Base-by-base conservation (phyloP, 352 stramenopile genomes). In the Phytophthora fragariae region DNA sequence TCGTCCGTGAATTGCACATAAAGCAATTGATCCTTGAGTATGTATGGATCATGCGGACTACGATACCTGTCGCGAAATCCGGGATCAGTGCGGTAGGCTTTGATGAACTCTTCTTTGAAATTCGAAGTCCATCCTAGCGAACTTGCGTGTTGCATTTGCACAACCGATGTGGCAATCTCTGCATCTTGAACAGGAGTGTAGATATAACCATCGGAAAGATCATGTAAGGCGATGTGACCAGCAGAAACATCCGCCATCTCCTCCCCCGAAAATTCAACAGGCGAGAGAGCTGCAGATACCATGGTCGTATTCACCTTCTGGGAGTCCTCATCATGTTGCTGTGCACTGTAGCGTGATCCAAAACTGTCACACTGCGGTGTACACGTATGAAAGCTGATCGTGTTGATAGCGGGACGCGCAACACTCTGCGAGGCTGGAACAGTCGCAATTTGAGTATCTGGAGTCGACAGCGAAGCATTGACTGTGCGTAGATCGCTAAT, bases 81-180 rank as follows among this genome's bases (percentile, higher is more conserved):
- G 24, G 31, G 54, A 27, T 49, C 54, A 12, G 31, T 11, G 54
- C 33, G 31, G 50, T 50, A 57, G 17, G 21, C 47, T 41, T 66
- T 66, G 31, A 54, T 46, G 31, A 58, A 66, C 57, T 60, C 54
- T n/a, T 33, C 0, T 46, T 35, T 31, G 44, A 44, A 15, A 17
- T 46, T 10, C 7, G 54, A 35, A 27, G 54, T 31, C 54, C 31
- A 49, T 29, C 54, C 31, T n/a, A 59, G 35, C 35, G 35, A 62
- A 39, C 56, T 50, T 50, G 56, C 44, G 35, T 62, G 56, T 62
- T 62, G 56, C 56, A 50, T 62, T 62, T 62, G 56, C 56, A 62
- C 56, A 52, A 52, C 35, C 19, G 35, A 52, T 62, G 56, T 24
- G 33, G 35, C 31, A 24, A 49, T 62, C 14, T 19, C 56, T 62